Evolutionary conservation across 2,329 filamentous ascomycete species (phyloP), one percentile per base, ranked within the genome.

Genomic region (Onygena corvina): DNA sequence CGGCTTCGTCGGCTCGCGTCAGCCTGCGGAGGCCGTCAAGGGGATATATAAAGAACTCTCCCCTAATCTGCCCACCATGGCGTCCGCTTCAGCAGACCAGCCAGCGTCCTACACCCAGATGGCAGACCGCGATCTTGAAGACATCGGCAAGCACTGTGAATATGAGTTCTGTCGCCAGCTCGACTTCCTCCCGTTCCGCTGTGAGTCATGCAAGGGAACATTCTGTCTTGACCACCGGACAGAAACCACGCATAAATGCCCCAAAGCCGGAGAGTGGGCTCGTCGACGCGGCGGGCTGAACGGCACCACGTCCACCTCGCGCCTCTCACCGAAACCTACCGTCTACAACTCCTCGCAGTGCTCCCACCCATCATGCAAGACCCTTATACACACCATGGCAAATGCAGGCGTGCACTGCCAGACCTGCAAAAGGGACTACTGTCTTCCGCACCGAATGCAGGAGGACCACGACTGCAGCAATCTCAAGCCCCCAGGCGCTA

Each of bases 151-250:
- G 54, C 89, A 95, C 72, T 98, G 92, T 76, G 81, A 95, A 66
- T 83, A 85, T 68, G 74, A 83, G 56, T 93, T 87, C 74, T 98
- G 92, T 74, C 84, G 89, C 64, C 85, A 92, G 63, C 84, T 96
- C 53, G 92, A 96, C 46, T 96, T 98, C 67, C 79, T 98, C 3
- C 92, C 92, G 3, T 96, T 96, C 67, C 77, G 81, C 62, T 98
- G 92, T 71, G 86, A 93, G 64, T 92, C 85, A 58, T 98, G 92
- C 70, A 77, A 71, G 60, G 74, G 74, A 51, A 90, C 84, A 12
- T 98, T 81, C 71, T 98, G 93, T 66, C 83, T 94, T 57, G 90
- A 96, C 63, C 92, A 98, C 73, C 85, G 90, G 49, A 83, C 80
- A 60, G 90, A 96, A 71, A 77, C 79, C 16, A 71, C 86, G 0